A percentile compares a stretch with the other conserved stretches of the same genome.
Conservation (phyloP, 2,329 filamentous ascomycete genomes). For the Cytospora piceicola region DNA sequence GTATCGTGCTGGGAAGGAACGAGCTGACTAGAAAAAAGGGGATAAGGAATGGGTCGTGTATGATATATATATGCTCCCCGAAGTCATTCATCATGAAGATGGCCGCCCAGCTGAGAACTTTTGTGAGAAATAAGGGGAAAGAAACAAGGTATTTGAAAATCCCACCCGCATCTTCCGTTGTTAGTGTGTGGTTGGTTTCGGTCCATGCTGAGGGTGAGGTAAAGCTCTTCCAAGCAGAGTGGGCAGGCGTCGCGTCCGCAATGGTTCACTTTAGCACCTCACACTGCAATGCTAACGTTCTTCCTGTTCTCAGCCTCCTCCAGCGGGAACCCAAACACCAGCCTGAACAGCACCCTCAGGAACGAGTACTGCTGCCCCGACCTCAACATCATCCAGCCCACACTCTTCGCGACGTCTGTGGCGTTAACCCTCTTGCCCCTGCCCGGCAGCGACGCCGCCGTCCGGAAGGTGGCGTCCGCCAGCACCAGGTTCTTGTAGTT, state of each 20-base stretch:
- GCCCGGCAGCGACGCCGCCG: conserved; percentile 56
- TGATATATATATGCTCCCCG: background rate
- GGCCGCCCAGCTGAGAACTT: conserved; percentile 18
- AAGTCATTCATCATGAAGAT: conserved; percentile 27
- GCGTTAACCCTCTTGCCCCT: conserved; percentile 65
- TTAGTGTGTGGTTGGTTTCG: background rate
- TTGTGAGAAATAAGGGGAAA: conserved; percentile 10
- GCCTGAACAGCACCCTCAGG: conserved; percentile 77
- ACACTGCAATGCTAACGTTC: conserved; percentile 64
- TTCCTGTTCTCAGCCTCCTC: conserved; percentile 76
- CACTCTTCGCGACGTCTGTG: conserved; percentile 78
- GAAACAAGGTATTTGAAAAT: background rate
- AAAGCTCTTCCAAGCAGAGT: background rate
- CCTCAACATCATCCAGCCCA: conserved; percentile 73
- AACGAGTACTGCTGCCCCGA: conserved; percentile 72
- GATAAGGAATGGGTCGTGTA: conserved; percentile 1
- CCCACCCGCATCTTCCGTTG: background rate
- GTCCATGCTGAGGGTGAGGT: background rate
- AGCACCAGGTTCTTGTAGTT: conserved; percentile 81
- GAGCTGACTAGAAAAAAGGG: conserved; percentile 23
- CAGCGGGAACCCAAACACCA: conserved; percentile 82
- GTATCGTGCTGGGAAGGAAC: conserved; percentile 31
- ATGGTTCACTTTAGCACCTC: conserved; percentile 17
- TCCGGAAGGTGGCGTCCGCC: conserved; percentile 69
- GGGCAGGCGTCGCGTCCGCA: background rate